These are phyloP conservation scores for Porphyrellus cyaneotinctus DNA, from an alignment of 768 basidiomycete genomes.

Conservation along the genomic window DNA sequence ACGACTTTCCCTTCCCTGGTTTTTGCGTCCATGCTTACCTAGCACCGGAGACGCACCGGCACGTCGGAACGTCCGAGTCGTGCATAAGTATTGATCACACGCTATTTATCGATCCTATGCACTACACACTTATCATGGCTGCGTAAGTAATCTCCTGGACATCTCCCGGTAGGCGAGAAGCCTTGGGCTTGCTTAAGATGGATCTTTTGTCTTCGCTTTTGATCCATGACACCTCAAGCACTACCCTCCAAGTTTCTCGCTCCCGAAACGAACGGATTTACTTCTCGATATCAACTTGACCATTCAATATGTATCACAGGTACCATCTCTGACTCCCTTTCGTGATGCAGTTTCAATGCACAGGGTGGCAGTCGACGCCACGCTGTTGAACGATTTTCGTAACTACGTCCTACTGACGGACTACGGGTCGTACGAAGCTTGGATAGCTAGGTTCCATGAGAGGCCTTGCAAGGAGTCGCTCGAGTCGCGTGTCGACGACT, in stretches of 20 bases:
- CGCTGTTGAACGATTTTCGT: slow-evolving; percentile 5
- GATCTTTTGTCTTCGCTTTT: too few relatives aligned
- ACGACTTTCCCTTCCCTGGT: too few relatives aligned
- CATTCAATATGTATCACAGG: slow-evolving; percentile 6
- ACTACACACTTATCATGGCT: too few relatives aligned
- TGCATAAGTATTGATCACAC: too few relatives aligned
- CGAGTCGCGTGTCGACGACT: slow-evolving; percentile 6
- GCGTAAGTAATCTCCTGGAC: too few relatives aligned
- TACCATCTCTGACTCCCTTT: slow-evolving; percentile 1
- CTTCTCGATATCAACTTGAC: slow-evolving; percentile 1
- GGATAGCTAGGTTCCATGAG: slow-evolving; percentile 7
- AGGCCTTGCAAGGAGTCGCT: slow-evolving; percentile 1
- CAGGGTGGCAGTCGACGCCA: not conserved
- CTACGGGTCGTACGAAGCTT: slow-evolving; percentile 11
- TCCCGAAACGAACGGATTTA: not conserved
- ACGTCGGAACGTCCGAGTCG: too few relatives aligned
- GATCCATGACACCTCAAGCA: not conserved
- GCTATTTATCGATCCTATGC: too few relatives aligned
- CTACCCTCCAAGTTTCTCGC: not conserved
- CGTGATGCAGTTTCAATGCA: not conserved
- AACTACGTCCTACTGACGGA: slow-evolving; percentile 8
- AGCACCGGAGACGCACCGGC: too few relatives aligned
- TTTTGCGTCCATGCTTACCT: too few relatives aligned
- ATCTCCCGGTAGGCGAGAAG: too few relatives aligned
- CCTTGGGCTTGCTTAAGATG: too few relatives aligned